Evolutionary conservation across 2,329 filamentous ascomycete genomes (phyloP), one percentile per base, ranked within the genome.

Genomic region (Fusarium musae): DNA sequence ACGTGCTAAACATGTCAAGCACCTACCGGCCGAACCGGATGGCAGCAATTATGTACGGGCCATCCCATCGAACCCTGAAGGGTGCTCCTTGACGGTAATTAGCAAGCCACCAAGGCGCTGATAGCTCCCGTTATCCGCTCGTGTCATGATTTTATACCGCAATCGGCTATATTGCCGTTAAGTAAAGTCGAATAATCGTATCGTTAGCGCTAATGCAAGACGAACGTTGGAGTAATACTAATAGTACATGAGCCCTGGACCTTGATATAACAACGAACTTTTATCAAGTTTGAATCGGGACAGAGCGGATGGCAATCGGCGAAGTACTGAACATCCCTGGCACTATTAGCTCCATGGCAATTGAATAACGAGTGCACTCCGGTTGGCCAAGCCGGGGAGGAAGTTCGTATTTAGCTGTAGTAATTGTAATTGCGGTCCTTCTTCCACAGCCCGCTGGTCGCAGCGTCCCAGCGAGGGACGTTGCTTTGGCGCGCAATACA

Each of bases 21-120:
- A 63, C 57, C 36, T 66, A 66, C 60, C 67, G 75, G 63, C 58
- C 74, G 52, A 74, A 70, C 66, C 68, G 70, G 68, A 63, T 54
- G 47, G 37, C 40, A 66, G 47, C 54, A 68, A 46, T 63, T 34
- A 9, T 69, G 40, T 52, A 57, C 63, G 64, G 61, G 54, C 72
- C 57, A 64, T 26, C 42, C 26, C 47, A 69, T 61, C 34, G 36
- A 59, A 53, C 74, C 72, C 59, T 74, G 70, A 30, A 64, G 19
- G 40, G 39, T 40, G 63, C 57, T 61, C 68, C 47, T 65, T 59
- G 44, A 57, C 68, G 66, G 75, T 70, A 74, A 76, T 67, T 66
- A 66, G 56, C 60, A 65, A 77, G 68, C 68, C 70, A 68, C 70
- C 57, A 60, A 63, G 60, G 65, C 70, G 49, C 59, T 66, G 58